Conservation (phyloP, 2,329 filamentous ascomycete genomes). For the Blastomyces emzantsi region DNA sequence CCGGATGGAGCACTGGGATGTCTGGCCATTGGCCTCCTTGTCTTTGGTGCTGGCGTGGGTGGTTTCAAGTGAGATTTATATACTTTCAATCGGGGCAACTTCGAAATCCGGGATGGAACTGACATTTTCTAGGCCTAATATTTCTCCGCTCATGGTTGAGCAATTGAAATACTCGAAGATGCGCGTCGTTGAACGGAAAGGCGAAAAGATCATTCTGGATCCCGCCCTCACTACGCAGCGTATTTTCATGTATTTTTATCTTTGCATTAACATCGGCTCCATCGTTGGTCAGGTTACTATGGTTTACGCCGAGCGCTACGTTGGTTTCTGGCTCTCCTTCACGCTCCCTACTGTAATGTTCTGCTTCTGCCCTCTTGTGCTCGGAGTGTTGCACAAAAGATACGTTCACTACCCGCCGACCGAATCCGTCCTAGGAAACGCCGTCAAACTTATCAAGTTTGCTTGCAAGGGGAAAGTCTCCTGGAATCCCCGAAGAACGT, state of each 20-base stretch:
- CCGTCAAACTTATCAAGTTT: conserved; percentile 50
- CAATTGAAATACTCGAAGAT: conserved; percentile 54
- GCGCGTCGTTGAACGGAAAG: conserved; percentile 44
- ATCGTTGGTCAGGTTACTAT: conserved; percentile 54
- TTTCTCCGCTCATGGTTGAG: conserved; percentile 62
- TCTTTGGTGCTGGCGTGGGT: conserved; percentile 65
- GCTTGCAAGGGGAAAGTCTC: conserved; percentile 57
- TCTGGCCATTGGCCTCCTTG: conserved; percentile 54
- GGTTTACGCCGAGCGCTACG: conserved; percentile 52
- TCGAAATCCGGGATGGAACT: neutral
- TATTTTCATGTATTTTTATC: conserved; percentile 43
- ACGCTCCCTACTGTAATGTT: conserved; percentile 53
- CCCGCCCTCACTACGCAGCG: conserved; percentile 10
- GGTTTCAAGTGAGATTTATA: conserved; percentile 55
- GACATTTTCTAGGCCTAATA: conserved; percentile 47
- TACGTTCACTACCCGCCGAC: conserved; percentile 58
- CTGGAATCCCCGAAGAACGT: conserved; percentile 50
- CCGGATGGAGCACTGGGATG: conserved; percentile 51
- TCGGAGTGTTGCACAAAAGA: conserved; percentile 50
- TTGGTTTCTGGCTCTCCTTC: conserved; percentile 55
- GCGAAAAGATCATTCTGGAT: conserved; percentile 9
- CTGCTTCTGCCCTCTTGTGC: conserved; percentile 51
- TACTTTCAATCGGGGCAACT: neutral
- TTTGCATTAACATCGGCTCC: conserved; percentile 57
- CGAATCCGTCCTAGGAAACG: conserved; percentile 61